Evolutionary conservation across 768 basidiomycete species (phyloP), one percentile per base, ranked within the genome.

Genomic region (Russula olivacea): DNA sequence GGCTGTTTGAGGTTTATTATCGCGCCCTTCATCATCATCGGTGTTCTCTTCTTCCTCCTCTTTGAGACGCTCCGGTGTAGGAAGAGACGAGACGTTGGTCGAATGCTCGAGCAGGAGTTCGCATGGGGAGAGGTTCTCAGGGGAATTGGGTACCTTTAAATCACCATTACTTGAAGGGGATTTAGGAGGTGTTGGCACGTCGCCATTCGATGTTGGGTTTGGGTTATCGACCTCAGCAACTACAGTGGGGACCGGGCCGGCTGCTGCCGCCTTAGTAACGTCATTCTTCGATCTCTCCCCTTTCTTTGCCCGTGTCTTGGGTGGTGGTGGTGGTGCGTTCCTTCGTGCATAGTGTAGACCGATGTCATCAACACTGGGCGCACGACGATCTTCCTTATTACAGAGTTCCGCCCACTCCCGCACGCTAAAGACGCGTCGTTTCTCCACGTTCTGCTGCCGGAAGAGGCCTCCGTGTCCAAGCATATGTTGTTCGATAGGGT

Each of bases 401-500:
- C 89, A 89, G 5, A 91, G 74, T 70, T 93, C 91, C 0, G 81
- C 82, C 92, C 92, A 95, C 73, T 95, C 92, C 58, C 89, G 85
- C 23, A 91, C 84, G 70, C 89, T 93, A 84, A 91, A 87, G 56
- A 83, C 73, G 67, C 84, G 84, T 65, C 90, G 82, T 74, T 91
- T 93, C 76, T 93, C 93, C 70, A 97, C 81, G 71, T 97, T 98
- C 75, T 92, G 84, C 68, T 92, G 88, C 23, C 91, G 84, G 73
- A 93, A 98, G 7, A 95, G 80, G 2, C 96, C 96, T 6, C 84
- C 85, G 59, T 83, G 81, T 10, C 96, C 96, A 45, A 87, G 76
- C 87, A 98, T 93, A 72, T 87, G 85, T 72, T 98, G 96, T 72
- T 94, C 93, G 68, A 98, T 98, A 2, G 97, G 94, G 17, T 83